Conservation (phyloP, 805 yeast genomes). For the Yamadazyma kitorensis region DNA sequence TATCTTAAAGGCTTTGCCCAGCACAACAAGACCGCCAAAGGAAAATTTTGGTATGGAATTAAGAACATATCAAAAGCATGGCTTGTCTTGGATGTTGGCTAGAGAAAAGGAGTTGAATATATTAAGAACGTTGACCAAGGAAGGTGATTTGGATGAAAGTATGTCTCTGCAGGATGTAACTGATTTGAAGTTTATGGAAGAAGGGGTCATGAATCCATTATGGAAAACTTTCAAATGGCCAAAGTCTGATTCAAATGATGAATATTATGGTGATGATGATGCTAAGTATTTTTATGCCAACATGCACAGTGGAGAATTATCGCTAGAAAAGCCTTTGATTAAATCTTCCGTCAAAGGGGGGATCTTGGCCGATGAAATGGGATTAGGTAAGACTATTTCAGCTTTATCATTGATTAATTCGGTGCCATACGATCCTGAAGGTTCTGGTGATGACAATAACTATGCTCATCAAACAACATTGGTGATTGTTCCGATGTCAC, state of each 20-base stretch:
- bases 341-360: conserved; percentile 72
- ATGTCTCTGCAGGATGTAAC: conserved; percentile 25
- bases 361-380: conserved; percentile 95
- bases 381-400: conserved; percentile 89
- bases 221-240: conserved; percentile 88
- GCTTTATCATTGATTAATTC: conserved; percentile 70
- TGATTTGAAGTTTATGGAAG: conserved; percentile 29
- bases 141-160: conserved; percentile 14
- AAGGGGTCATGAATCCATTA: conserved; percentile 71
- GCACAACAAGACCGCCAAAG: conserved; percentile 50
- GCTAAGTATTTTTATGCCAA: conserved; percentile 63
- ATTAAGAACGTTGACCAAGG: conserved; percentile 29
- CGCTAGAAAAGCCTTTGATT: conserved; percentile 63
- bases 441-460: conserved; percentile 17
- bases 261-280: neutral
- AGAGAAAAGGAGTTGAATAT: conserved; percentile 63
- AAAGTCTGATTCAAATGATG: neutral
- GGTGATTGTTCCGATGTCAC: conserved; percentile 85
- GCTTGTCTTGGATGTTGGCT: conserved; percentile 85
- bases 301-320: conserved; percentile 75
- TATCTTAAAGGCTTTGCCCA: conserved; percentile 56
- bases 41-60: conserved; percentile 54
- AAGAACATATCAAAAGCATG: conserved; percentile 79
- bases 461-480: conserved; percentile 75
- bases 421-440: conserved; percentile 48